Conservation (phyloP, 305 asterid species). For the Solanum hybrid region DNA sequence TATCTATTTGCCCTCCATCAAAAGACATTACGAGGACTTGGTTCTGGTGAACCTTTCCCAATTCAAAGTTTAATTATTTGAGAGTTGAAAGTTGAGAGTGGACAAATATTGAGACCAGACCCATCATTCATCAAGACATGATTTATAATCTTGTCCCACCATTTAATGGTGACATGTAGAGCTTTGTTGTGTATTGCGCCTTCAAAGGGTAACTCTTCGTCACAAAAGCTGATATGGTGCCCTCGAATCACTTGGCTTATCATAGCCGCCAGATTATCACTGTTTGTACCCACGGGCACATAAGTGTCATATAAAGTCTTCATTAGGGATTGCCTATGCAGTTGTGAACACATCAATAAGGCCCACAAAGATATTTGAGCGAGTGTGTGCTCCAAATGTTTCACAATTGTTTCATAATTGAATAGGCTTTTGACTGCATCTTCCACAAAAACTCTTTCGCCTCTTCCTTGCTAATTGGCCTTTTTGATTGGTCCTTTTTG, state of each 20-base stretch:
- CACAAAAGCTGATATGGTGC: neutral
- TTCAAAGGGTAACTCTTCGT: neutral
- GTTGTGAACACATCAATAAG: neutral
- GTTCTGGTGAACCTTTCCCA: neutral
- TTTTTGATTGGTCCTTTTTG: neutral
- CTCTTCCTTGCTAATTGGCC: neutral
- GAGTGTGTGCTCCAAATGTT: neutral
- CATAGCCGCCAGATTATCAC: neutral
- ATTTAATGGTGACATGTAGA: neutral
- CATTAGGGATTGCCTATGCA: neutral
- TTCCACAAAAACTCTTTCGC: neutral
- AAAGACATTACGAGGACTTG: neutral
- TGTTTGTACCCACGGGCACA: neutral
- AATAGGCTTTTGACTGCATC: neutral
- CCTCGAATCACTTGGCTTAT: neutral
- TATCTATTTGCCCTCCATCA: neutral
- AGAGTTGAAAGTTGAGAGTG: neutral
- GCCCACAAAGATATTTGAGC: neutral
- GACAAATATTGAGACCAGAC: neutral
- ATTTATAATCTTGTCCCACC: neutral
- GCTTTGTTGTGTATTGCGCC: neutral
- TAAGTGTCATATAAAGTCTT: neutral
- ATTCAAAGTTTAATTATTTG: neutral
- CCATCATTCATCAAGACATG: neutral
- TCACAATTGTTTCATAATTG: too few species aligned